Evolutionary conservation across 352 stramenopile species (phyloP), one percentile per base, ranked within the genome.

Genomic region (Globisporangium iwayamae): DNA sequence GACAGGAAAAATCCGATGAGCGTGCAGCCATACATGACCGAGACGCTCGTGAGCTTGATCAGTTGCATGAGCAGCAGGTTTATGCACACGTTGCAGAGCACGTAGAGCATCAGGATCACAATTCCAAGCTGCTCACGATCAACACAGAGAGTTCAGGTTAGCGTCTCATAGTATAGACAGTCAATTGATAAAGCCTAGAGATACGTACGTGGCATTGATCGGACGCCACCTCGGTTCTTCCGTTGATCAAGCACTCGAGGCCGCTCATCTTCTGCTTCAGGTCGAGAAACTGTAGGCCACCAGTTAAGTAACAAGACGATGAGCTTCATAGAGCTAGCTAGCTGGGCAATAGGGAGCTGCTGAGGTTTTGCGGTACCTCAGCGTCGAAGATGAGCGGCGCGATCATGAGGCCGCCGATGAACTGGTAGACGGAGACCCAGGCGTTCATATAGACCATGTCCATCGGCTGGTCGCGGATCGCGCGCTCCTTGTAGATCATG

Each of bases 381-480:
- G 85, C 69, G 57, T 96, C 85, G 57, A 96, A 94, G 25, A 93
- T 76, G n/a, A 96, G 63, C 0, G 87, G 87, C 36, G 87, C 85
- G 18, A 87, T 70, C 53, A 96, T 68, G 48, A 96, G 68, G n/a
- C 84, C 87, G 16, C 75, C 82, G 57, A 96, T 79, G 60, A 96
- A 94, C 57, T 96, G 85, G 63, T 92, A 93, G 4, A 94, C 79
- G 1, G 84, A 79, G 22, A 96, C 85, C 87, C 87, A 96, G 0
- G 87, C 86, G 46, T 96, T 96, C 28, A 96, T 69, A 59, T 96
- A 96, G 38, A 85, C 79, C 73, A 94, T 90, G 61, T 96, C 83
- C 79, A 96, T 90, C 34, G 87, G 87, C 54, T 93, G 84, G 52
- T 91, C 75, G 30, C 82, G 79, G 65, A 96, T 93, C 13, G 81